phyloP scores from a whole-genome alignment of 306 rosid species.

The Vigna trinervia region DNA sequence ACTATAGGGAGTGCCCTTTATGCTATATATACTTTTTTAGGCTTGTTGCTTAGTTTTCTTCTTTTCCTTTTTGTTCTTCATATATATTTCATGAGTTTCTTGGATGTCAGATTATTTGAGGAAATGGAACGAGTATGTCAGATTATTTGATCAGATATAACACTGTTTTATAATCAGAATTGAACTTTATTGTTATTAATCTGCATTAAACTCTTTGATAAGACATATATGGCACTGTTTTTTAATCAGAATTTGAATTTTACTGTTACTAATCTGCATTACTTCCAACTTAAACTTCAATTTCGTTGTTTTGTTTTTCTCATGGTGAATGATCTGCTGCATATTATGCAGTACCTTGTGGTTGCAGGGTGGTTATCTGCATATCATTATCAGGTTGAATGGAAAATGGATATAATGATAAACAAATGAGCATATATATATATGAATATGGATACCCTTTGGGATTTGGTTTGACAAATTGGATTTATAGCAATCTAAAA shows the following conservation, averaged over 20 bases:
- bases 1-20: background rate
- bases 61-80: background rate
- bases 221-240: no score
- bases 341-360: background rate
- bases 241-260: no score
- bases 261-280: background rate
- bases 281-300: background rate
- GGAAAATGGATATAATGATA: no score
- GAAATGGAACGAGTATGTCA: conserved; percentile 3
- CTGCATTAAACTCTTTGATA: background rate
- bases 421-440: no score
- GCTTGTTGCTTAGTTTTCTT: background rate
- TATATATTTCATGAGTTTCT: background rate
- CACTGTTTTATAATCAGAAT: no score
- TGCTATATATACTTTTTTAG: no score
- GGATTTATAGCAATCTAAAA: background rate
- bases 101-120: conserved; percentile 4
- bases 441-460: conserved; percentile 2
- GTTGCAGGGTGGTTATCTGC: background rate
- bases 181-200: background rate
- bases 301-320: background rate
- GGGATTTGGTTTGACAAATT: conserved; percentile 23
- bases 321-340: background rate
- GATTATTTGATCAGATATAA: no score
- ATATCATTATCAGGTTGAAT: background rate